These are phyloP conservation scores for Exophiala bonariae DNA, from an alignment of 2,329 filamentous ascomycete species.

Conservation along the genomic window DNA sequence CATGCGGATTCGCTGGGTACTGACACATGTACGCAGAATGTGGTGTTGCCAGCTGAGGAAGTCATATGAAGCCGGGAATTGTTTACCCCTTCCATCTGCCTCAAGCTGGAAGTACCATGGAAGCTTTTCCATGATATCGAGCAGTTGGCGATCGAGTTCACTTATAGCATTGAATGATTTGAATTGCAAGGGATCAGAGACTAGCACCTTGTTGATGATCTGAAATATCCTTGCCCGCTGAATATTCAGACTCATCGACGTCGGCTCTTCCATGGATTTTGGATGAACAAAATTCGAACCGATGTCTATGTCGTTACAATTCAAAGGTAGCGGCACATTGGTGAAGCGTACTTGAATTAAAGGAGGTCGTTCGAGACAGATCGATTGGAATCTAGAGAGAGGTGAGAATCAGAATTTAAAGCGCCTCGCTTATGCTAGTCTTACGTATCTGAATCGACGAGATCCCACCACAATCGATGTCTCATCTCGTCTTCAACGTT, in stretches of 20 bases:
- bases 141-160: conserved; percentile 28
- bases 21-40: conserved; percentile 30
- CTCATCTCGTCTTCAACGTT: conserved; percentile 28
- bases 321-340: conserved; percentile 29
- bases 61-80: conserved; percentile 21
- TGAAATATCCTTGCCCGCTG: conserved; percentile 25
- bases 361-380: conserved; percentile 30
- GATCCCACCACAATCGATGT: conserved; percentile 30
- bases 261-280: conserved; percentile 25
- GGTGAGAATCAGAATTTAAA: background rate
- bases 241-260: conserved; percentile 28
- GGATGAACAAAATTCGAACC: conserved; percentile 21
- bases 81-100: conserved; percentile 11
- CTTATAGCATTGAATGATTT: conserved; percentile 27
- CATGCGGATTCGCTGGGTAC: conserved; percentile 31
- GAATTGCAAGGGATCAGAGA: conserved; percentile 22
- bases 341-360: conserved; percentile 27
- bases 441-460: conserved; percentile 29
- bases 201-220: conserved; percentile 25
- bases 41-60: conserved; percentile 30
- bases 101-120: conserved; percentile 31
- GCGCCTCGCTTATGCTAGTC: conserved; percentile 9
- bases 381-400: conserved; percentile 25
- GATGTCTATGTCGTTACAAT: conserved; percentile 31
- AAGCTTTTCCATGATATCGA: conserved; percentile 22